Evolutionary conservation across 2,329 filamentous ascomycete genomes (phyloP).

Genomic region (Cladophialophora chaetospira): DNA sequence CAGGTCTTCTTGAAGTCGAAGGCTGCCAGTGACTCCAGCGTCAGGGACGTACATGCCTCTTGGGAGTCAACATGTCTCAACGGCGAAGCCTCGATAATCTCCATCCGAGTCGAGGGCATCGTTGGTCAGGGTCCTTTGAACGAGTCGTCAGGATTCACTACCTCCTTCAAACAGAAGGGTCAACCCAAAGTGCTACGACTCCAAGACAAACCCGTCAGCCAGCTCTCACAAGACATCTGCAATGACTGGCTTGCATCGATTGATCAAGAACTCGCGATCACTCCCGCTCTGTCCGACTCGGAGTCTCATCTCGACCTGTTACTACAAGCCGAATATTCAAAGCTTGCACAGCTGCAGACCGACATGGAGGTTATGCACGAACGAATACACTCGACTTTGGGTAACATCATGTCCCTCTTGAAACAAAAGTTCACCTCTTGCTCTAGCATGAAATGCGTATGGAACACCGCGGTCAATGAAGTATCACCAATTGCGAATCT

Average conservation of each 20-base stretch:
- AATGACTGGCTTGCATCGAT: conserved; percentile 32
- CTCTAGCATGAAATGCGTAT: conserved; percentile 36
- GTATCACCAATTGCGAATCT: conserved; percentile 36
- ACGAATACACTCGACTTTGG: conserved; percentile 34
- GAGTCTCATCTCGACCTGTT: conserved; percentile 6
- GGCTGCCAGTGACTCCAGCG: conserved; percentile 25
- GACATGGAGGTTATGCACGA: conserved; percentile 34
- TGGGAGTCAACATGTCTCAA: conserved; percentile 37
- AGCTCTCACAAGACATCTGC: conserved; percentile 26
- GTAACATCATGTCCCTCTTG: conserved; percentile 36
- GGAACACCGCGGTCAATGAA: conserved; percentile 36
- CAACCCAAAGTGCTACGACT: conserved; percentile 36
- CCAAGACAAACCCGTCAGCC: conserved; percentile 32
- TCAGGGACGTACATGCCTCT: conserved; percentile 29
- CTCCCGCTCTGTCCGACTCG: conserved; percentile 1
- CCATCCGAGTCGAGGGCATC: conserved; percentile 34
- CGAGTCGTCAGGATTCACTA: conserved; percentile 37
- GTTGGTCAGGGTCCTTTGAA: conserved; percentile 29
- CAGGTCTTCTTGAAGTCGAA: conserved; percentile 33
- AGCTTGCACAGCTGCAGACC: conserved; percentile 35
- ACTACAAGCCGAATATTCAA: conserved; percentile 34
- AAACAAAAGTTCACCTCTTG: conserved; percentile 36
- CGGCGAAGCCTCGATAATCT: conserved; percentile 36
- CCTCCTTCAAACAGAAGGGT: conserved; percentile 37
- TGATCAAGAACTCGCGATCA: conserved; percentile 15